Evolutionary conservation across 225 moss, liverwort and hornwort species (phyloP), one percentile per base, ranked within the genome.

Genomic region (Polytrichum commune): DNA sequence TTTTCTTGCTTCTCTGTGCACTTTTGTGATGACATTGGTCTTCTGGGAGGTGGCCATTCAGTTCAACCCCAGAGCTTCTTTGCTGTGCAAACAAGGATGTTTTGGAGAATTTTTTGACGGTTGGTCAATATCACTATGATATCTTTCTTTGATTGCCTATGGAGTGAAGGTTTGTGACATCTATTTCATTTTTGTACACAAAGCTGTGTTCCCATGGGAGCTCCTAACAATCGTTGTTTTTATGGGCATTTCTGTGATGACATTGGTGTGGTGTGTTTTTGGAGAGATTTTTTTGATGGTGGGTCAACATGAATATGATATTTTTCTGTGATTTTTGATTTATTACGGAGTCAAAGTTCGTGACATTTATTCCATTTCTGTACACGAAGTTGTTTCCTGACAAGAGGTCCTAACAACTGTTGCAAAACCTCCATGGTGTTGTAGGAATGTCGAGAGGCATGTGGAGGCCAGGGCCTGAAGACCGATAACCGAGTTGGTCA

Each of bases 401-500:
- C 23, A 22, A 20, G 22, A 20, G 22, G 6, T 20, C 58, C n/a
- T 57, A 57, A 57, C 20, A 57, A 22, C 5, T 57, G 57, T 22
- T 19, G 57, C 57, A 62, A 62, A 27, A 27, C 3, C 10, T 16
- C 46, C 26, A 29, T 32, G 69, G 54, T 69, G 35, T 3, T 79
- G 83, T 78, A 98, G 98, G 98, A 98, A 88, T 98, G 98, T 71
- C 87, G 98, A 64, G 98, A 95, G 83, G 95, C 98, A 73, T 93
- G 95, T 55, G 98, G 98, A 76, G 98, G 98, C 55, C 98, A 91
- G 80, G 98, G 94, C 24, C 76, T 95, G 79, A 93, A 95, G 79
- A 87, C 91, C 27, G 94, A 93, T 4, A 98, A 90, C 64, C 88
- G 85, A 75, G 78, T 98, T 18, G 95, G 98, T 63, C 90, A 90